phyloP scores from a whole-genome alignment of 768 basidiomycete genomes.

The Suillus spraguei region DNA sequence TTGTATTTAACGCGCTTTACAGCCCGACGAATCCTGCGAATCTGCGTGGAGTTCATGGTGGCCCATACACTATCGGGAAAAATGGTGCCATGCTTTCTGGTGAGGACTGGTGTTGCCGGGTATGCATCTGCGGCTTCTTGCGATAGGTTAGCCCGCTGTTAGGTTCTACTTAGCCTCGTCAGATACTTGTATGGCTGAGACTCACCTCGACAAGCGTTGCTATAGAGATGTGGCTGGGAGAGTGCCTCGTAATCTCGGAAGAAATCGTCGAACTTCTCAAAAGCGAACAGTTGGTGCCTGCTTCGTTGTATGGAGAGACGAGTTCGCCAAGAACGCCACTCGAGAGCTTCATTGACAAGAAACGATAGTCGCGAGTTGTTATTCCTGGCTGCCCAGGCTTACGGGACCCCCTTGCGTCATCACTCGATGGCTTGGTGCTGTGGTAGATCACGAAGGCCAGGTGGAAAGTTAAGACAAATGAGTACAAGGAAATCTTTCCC shows the following conservation, averaged over 20 bases:
- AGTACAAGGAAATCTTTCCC: slow-evolving; percentile 3
- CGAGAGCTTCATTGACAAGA: not conserved
- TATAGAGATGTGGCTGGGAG: not conserved
- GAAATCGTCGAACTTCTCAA: not conserved
- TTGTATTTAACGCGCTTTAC: not conserved
- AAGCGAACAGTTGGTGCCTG: not conserved
- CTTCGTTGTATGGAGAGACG: not conserved
- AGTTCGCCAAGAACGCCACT: not conserved
- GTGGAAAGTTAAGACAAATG: not conserved
- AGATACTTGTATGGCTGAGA: not conserved
- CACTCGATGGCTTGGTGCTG: not conserved
- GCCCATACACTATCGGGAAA: slow-evolving; percentile 1
- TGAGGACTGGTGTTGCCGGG: not conserved
- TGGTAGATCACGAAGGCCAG: not conserved
- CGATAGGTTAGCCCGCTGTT: not conserved
- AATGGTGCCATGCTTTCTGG: not conserved
- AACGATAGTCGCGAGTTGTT: not conserved
- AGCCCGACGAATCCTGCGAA: not conserved
- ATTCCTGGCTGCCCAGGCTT: not conserved
- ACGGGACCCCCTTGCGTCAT: not conserved
- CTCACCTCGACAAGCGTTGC: not conserved
- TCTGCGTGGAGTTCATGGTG: not conserved
- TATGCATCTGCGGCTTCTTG: not conserved
- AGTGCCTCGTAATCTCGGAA: not conserved
- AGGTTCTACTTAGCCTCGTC: not conserved